These are phyloP conservation scores for Wickerhamomyces silvicola DNA, from an alignment of 805 yeast genomes.

Conservation along the genomic window DNA sequence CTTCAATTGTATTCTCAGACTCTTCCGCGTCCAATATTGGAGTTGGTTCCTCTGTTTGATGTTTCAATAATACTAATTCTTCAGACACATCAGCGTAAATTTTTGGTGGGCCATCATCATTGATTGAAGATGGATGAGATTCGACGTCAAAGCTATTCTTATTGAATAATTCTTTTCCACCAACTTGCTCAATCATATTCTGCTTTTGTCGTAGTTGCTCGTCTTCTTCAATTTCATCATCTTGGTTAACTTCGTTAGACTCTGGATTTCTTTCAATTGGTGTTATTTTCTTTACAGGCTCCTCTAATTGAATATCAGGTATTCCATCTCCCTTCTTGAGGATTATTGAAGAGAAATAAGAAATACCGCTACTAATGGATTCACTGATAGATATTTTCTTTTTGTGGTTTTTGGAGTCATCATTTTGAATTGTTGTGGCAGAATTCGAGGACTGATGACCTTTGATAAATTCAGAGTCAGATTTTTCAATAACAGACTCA, in stretches of 20 bases:
- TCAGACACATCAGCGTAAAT: constrained; percentile 1
- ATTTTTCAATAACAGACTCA: constrained; percentile 1
- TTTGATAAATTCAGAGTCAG: neutral
- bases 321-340: constrained; percentile 2
- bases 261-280: constrained; percentile 1
- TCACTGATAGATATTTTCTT: constrained; percentile 17
- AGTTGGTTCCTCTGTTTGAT: constrained; percentile 3
- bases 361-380: constrained; percentile 12
- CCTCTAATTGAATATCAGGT: constrained; percentile 1
- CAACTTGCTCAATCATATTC: too few relatives aligned
- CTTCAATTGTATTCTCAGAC: neutral
- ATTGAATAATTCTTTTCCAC: neutral
- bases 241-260: neutral
- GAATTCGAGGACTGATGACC: constrained; percentile 13
- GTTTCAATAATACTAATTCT: constrained; percentile 7
- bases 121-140: too few relatives aligned
- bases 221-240: neutral
- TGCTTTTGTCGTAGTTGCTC: too few relatives aligned
- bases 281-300: neutral
- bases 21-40: neutral
- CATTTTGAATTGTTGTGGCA: constrained; percentile 13
- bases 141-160: constrained; percentile 1
- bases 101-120: neutral
- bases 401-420: constrained; percentile 5
- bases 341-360: constrained; percentile 11